Base-by-base conservation (phyloP, 495 filamentous ascomycete genomes). In the Aspergillus egyptiacus region DNA sequence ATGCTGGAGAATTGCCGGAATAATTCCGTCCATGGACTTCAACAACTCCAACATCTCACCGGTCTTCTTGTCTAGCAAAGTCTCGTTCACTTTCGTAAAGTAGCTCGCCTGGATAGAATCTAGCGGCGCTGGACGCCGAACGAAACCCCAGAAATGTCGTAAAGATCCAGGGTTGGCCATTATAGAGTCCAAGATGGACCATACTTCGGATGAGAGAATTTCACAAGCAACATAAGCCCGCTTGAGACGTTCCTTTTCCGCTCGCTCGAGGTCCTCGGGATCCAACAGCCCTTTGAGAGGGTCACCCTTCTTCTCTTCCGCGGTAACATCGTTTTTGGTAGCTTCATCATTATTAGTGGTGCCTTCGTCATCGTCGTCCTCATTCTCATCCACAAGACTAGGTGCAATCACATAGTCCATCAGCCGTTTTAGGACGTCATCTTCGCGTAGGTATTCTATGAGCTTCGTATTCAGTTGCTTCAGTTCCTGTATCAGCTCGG, bases 381-480 rank as follows among this genome's bases (percentile, higher is more conserved):
- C 78, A 17, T 88, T 84, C 38, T 80, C 75, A 25, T 78, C 76
- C 50, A 79, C 70, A 3, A 81, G 71, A 48, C 82, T 75, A 24
- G 91, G 86, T 14, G 89, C 88, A 39, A 87, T 78, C 43, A 97
- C 91, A 73, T 95, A 95, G 67, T 91, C 81, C 51, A 99, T 82
- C 54, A 99, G 79, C 57, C 79, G 83, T 66, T 89, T 82, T 56
- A 99, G 80, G 46, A 95, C 83, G 65, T 84, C 77, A 48, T 91
- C 85, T 55, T 95, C 88, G 47, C 93, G 82, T 48, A 97, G 75
- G 62, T 87, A 96, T 70, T 97, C 94, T 65, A 97, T 89, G 50
- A 99, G 85, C 75, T 97, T 96, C 30, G 89, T 83, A 68, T 99
- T 97, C 68, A 96, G 91, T 65, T 95, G 86, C 72, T 96, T 99